Evolutionary conservation across 1,284 basidiomycete genomes (phyloP).

Genomic region (Leccinum pachyderme): DNA sequence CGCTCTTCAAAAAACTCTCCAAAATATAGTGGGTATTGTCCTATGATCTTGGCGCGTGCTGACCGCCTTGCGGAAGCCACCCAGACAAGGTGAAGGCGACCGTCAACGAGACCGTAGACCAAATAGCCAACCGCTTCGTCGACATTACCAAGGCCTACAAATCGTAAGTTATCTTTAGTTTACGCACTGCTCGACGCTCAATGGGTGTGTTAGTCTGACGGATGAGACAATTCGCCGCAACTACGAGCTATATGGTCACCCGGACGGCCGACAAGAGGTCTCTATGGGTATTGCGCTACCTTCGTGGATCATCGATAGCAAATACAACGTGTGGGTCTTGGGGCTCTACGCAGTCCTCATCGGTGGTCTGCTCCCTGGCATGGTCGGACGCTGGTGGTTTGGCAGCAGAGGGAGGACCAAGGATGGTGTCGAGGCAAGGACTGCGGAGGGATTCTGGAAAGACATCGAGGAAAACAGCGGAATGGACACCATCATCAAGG

Average conservation of each 20-base stretch:
- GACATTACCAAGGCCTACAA: slow-evolving; percentile 99
- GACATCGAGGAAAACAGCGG: slow-evolving; percentile 78
- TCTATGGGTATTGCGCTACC: slow-evolving; percentile 97
- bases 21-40: slow-evolving; percentile 70
- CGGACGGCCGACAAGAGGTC: slow-evolving; percentile 94
- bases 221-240: slow-evolving; percentile 94
- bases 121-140: slow-evolving; percentile 88
- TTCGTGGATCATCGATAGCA: slow-evolving; percentile 89
- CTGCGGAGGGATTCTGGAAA: slow-evolving; percentile 91
- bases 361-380: slow-evolving; percentile 84
- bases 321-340: slow-evolving; percentile 91
- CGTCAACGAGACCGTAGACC: slow-evolving; percentile 84
- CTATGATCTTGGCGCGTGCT: not conserved
- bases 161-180: slow-evolving; percentile 52
- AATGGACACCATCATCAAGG: slow-evolving; percentile 72
- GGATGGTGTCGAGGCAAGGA: slow-evolving; percentile 83
- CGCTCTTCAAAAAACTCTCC: slow-evolving; percentile 94
- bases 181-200: not conserved
- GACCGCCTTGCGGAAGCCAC: slow-evolving; percentile 56
- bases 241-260: slow-evolving; percentile 89
- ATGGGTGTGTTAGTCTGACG: slow-evolving; percentile 61
- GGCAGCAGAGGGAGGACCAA: slow-evolving; percentile 89
- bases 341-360: slow-evolving; percentile 86
- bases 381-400: slow-evolving; percentile 92
- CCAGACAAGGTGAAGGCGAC: slow-evolving; percentile 93